Evolutionary conservation across 306 rosid species (phyloP), one percentile per base, ranked within the genome.

Genomic region (Castanea crenata): DNA sequence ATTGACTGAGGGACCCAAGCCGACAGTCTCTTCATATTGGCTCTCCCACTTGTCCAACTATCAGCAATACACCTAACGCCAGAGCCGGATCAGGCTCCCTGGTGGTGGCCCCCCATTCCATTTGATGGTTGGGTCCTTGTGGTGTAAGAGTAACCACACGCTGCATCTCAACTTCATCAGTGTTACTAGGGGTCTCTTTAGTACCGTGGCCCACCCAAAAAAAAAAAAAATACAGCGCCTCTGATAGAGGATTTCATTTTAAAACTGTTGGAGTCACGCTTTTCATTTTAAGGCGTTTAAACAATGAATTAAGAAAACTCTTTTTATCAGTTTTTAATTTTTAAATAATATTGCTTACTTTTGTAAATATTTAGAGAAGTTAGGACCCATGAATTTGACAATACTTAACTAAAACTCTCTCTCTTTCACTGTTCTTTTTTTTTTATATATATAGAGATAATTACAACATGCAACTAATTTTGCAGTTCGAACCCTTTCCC

Each of bases 81-180:
- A 25, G 76, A 75, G 67, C 76, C 76, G 84, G 84, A 80, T 69
- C 71, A 29, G 75, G 74, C 75, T 25, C 70, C 76, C 72, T 6
- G 52, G 13, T 32, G 72, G 52, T 35, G 55, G 72, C 64, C 84
- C 71, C 70, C 31, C 10, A 20, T 32, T 6, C 63, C 10, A 32
- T 57, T 75, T 69, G 55, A 75, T 75, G 14, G 71, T 57, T 52
- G 79, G 82, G 68, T 38, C 27, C 72, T 59, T 13, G 31, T 14
- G 65, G 18, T 27, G 65, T 59, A 5, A 59, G 18, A 29, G 65
- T 23, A 27, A 59, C 65, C 65, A 59, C 72, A 34, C 72, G 72
- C n/a, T 34, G n/a, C 10, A 14, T 5, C 10, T 61, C 15, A 61
- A 61, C 67, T 59, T 10, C 16, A 59, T 13, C 27, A 9, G 12